Conservation (phyloP, 2,329 filamentous ascomycete genomes). For the Fusarium haematococcum region DNA sequence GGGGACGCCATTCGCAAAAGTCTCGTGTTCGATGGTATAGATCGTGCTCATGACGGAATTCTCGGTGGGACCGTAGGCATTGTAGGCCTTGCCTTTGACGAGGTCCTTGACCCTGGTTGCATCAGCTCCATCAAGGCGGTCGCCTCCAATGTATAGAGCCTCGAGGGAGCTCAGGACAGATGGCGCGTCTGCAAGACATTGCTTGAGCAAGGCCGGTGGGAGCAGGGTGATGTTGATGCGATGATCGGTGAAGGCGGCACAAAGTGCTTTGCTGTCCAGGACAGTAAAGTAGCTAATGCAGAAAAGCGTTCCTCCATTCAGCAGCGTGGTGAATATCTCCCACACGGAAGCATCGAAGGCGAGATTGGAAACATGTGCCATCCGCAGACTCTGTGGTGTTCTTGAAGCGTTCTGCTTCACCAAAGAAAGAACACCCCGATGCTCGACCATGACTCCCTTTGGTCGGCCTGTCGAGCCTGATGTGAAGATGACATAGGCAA, state of each 20-base stretch:
- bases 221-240: conserved; percentile 12
- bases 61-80: conserved; percentile 18
- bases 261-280: conserved; percentile 11
- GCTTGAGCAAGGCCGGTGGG: conserved; percentile 34
- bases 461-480: conserved; percentile 40
- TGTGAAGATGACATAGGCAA: conserved; percentile 38
- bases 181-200: conserved; percentile 28
- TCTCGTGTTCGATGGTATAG: neutral
- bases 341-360: conserved; percentile 21
- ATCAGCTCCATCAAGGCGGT: conserved; percentile 23
- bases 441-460: conserved; percentile 26
- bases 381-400: neutral
- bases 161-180: neutral
- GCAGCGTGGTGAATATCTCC: conserved; percentile 22
- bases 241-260: conserved; percentile 11
- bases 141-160: conserved; percentile 24
- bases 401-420: conserved; percentile 4
- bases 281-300: conserved; percentile 11
- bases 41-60: neutral
- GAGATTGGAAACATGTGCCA: conserved; percentile 1
- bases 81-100: conserved; percentile 5
- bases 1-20: neutral
- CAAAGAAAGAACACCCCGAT: neutral
- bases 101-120: neutral
- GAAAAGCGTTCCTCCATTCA: conserved; percentile 25